Percentiles rank a stretch among this genome's conserved stretches.
Conservation (phyloP, 805 yeast species). For the Cyberlindnera maritima region DNA sequence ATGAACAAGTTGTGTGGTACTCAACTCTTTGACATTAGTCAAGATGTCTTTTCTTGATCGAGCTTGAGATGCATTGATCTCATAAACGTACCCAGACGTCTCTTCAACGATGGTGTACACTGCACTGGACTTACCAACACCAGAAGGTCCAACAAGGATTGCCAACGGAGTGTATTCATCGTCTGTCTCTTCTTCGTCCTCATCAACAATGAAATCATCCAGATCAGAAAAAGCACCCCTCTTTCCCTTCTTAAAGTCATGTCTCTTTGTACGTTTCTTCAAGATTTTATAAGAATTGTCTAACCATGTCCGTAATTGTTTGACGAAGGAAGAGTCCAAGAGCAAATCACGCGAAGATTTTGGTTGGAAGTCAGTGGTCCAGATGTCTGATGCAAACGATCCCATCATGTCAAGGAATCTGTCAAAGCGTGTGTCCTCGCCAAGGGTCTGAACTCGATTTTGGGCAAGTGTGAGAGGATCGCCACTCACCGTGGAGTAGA, state of each 20-base stretch:
- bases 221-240: conserved; percentile 25
- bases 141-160: conserved; percentile 66
- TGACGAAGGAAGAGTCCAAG: conserved; percentile 23
- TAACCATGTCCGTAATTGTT: conserved; percentile 31
- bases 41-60: conserved; percentile 71
- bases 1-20: conserved; percentile 81
- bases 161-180: conserved; percentile 56
- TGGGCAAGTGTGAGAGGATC: conserved; percentile 3
- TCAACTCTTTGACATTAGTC: conserved; percentile 66
- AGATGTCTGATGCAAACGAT: conserved; percentile 14
- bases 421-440: conserved; percentile 1
- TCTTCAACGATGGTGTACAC: conserved; percentile 65
- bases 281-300: conserved; percentile 31
- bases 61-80: conserved; percentile 70
- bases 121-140: conserved; percentile 76
- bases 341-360: conserved; percentile 29
- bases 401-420: neutral
- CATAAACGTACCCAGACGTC: conserved; percentile 71
- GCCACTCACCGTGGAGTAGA: neutral
- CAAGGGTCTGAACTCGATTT: conserved; percentile 2
- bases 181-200: conserved; percentile 24
- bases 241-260: conserved; percentile 28
- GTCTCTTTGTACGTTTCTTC: conserved; percentile 34
- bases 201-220: conserved; percentile 32
- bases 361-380: conserved; percentile 34